phyloP scores from a whole-genome alignment of 345 rosid genomes.

The Brassica rapa region DNA sequence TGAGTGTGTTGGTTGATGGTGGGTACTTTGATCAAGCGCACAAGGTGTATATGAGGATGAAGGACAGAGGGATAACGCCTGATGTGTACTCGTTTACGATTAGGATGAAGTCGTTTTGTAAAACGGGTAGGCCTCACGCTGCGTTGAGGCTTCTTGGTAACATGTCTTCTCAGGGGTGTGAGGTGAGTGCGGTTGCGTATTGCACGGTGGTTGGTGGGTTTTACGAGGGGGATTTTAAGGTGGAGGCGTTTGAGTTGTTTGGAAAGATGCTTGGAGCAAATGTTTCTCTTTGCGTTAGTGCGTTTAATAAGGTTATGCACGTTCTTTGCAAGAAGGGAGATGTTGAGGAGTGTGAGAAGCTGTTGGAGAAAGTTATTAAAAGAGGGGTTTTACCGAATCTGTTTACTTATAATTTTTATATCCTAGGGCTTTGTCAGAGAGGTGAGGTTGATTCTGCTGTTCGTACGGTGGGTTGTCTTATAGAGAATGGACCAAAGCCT shows the following conservation, averaged over 20 bases:
- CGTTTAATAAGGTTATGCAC: slow-evolving; percentile 88
- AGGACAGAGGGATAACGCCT: slow-evolving; percentile 58
- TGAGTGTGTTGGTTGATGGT: slow-evolving; percentile 78
- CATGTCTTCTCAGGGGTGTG: slow-evolving; percentile 78
- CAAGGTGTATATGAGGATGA: slow-evolving; percentile 87
- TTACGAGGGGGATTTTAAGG: slow-evolving; percentile 54
- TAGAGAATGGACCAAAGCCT: slow-evolving; percentile 59
- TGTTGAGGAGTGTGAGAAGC: slow-evolving; percentile 70
- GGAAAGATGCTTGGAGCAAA: slow-evolving; percentile 63
- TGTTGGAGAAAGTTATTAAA: slow-evolving; percentile 69
- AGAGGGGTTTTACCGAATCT: slow-evolving; percentile 73
- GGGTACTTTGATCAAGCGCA: slow-evolving; percentile 75
- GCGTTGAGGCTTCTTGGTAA: slow-evolving; percentile 80
- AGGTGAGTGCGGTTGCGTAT: slow-evolving; percentile 70
- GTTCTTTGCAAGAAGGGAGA: slow-evolving; percentile 75
- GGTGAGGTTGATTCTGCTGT: slow-evolving; percentile 63
- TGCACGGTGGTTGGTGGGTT: slow-evolving; percentile 80
- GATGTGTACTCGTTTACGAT: slow-evolving; percentile 82
- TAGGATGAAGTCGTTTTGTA: slow-evolving; percentile 88
- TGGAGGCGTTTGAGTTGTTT: slow-evolving; percentile 72
- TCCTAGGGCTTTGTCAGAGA: slow-evolving; percentile 76
- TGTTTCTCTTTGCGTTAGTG: slow-evolving; percentile 52
- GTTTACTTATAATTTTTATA: slow-evolving; percentile 78
- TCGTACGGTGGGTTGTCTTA: slow-evolving; percentile 57
- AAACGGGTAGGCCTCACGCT: slow-evolving; percentile 72